These are phyloP conservation scores for Alloteropsis angusta DNA, from an alignment of 202 grass and related monocot species.

Conservation along the genomic window DNA sequence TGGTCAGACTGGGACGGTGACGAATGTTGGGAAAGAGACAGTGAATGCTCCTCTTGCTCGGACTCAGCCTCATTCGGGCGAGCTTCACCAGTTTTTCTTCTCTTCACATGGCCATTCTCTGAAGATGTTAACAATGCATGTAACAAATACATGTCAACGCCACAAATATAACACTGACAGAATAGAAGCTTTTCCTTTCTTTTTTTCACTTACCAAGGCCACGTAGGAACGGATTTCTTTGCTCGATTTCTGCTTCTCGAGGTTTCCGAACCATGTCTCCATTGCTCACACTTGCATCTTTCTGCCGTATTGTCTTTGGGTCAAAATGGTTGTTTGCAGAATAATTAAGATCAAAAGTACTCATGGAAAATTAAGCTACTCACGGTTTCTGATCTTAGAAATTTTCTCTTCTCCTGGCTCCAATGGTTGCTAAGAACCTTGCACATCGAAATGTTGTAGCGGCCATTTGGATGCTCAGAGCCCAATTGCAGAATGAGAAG, in stretches of 20 bases:
- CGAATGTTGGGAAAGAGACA: conserved; percentile 81
- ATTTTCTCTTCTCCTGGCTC: conserved; percentile 78
- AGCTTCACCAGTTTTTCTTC: conserved; percentile 52
- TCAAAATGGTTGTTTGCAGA: neutral
- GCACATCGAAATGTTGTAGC: conserved; percentile 89
- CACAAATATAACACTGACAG: neutral
- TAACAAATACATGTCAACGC: neutral
- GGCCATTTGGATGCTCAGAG: conserved; percentile 87
- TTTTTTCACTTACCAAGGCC: conserved; percentile 39
- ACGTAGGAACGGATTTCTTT: conserved; percentile 34
- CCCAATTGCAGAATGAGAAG: conserved; percentile 85
- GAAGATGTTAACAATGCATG: neutral
- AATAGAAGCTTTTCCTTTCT: neutral
- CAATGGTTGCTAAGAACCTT: conserved; percentile 90
- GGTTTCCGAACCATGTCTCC: conserved; percentile 34
- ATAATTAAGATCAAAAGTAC: neutral
- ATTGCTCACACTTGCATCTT: conserved; percentile 26
- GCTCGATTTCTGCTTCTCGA: conserved; percentile 38
- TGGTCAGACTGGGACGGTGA: conserved; percentile 91
- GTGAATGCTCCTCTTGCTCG: conserved; percentile 88
- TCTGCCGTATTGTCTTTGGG: conserved; percentile 26
- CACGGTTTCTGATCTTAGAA: conserved; percentile 49
- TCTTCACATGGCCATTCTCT: conserved; percentile 67
- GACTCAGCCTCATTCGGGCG: conserved; percentile 39
- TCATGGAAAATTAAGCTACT: neutral